Evolutionary conservation across 345 rosid genomes (phyloP), one percentile per base, ranked within the genome.

Genomic region (Eucalyptus lansdowneana): DNA sequence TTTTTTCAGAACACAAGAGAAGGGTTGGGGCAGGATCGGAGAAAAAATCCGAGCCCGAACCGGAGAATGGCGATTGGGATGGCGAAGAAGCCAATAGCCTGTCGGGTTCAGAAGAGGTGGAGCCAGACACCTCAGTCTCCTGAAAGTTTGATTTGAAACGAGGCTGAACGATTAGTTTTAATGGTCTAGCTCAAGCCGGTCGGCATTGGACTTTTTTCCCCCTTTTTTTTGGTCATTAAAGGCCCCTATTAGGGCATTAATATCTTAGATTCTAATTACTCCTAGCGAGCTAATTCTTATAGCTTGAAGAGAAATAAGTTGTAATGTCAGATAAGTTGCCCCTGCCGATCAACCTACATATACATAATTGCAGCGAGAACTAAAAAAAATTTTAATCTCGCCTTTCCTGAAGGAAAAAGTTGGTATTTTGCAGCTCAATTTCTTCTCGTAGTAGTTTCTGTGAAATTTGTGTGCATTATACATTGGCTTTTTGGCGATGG

Each of bases 1-100:
- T 58, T 40, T 76, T 62, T 89, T 65, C 95, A 97, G 99, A 95
- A 89, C 94, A 94, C 91, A 97, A 95, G 94, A 95, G 98, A 93
- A 91, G 94, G 92, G 90, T 89, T 7, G 95, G 96, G 88, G 87
- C 90, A 13, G 94, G 91, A 54, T 69, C 88, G 31, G 90, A 90
- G 93, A 95, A 93, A 93, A 92, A 88, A 88, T 80, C 94, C 0
- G 94, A 91, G 89, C 87, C 94, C 0, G 94, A 89, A 60, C 50
- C 50, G 49, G 94, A 92, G 90, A 89, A 85, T 50, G 92, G 90
- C 22, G 95, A 95, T 42, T 89, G 93, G 94, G 95, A 95, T 31
- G 90, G 87, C 80, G 92, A 94, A 93, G 91, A 90, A 90, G 90
- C 65, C 2, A 90, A 89, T 45, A 89, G 93, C 90, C 49, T 90